Base-by-base conservation (phyloP, 1,284 basidiomycete genomes). In the Fereydounia khargensis region DNA sequence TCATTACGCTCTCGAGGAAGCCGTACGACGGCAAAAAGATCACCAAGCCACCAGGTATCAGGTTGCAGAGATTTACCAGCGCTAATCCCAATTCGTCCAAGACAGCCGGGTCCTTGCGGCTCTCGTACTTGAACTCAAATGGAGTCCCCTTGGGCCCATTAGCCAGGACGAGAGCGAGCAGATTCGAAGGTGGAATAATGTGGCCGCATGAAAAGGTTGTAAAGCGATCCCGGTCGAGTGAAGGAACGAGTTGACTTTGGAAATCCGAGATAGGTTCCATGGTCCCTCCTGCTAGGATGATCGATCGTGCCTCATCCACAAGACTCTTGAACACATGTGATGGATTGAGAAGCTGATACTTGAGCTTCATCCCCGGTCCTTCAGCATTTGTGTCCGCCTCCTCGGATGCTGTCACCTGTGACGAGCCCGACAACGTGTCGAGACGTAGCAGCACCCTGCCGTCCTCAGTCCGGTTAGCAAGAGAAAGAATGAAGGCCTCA, bases 191-290 rank as follows among this genome's bases (percentile, higher is more conserved):
- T 0, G 94, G 91, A 21, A 97, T 89, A 52, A 97, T 88, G 76
- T 98, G 94, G 0, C 88, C 86, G 74, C 94, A 98, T 0, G 90
- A 89, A 69, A 96, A 90, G 13, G 83, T 86, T 2, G 83, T 79
- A 17, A 96, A 79, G 22, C 83, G 82, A 10, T 86, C 82, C 0
- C 77, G 40, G 0, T 85, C 79, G 2, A 95, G 69, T 42, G 81
- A 79, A 0, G 85, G 81, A 65, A 98, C 90, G 3, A 98, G 80
- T 68, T 97, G 92, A 42, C 81, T 81, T 21, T 84, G 80, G 19
- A 97, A 84, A 75, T 96, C 91, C n/a, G 87, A 85, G 35, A 96
- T 86, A 7, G 94, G 94, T 30, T 90, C 91, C 94, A 98, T 97
- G 0, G 94, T 98, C 2, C 94, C 94, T 8, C 94, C 94, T 0